Evolutionary conservation across 2,329 filamentous ascomycete genomes (phyloP), one percentile per base, ranked within the genome.

Genomic region (Colletotrichum noveboracense): DNA sequence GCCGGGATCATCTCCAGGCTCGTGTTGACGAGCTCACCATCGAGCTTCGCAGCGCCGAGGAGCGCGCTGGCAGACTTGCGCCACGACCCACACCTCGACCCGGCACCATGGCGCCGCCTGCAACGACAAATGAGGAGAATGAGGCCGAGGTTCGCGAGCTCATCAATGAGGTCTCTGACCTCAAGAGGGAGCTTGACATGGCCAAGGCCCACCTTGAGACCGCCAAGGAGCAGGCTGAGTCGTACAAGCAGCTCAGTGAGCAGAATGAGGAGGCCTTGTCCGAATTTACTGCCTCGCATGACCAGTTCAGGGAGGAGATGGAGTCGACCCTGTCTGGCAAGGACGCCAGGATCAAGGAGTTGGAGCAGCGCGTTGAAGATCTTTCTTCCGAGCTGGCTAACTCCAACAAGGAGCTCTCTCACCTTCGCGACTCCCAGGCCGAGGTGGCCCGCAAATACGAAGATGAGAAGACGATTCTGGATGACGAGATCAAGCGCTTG

Each of bases 231-330:
- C 94, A 98, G 81, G 93, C 93, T 55, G 95, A 98, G 81, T 93
- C 95, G 79, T 98, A 97, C 88, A 96, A 95, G 84, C 91, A 93
- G 66, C 95, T 98, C 79, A 96, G 95, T 79, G 95, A 97, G 84
- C 89, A 92, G 36, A 93, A 95, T 3, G 97, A 99, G 83, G 96
- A 98, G 79, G 94, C 96, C 66, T 89, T 98, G 18, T 91, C 95
- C 78, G 94, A 93, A 74, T 88, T 97, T 70, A 94, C 93, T 65
- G 92, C 94, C 43, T 94, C 95, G 0, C 93, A 97, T 76, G 96
- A 98, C 62, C 92, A 97, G 81, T 98, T 96, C 83, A 92, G 93
- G n/a, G 92, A 96, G 79, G 95, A 98, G 80, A 95, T 95, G 83
- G 96, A 98, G 79, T 86, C 88, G 14, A 86, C 94, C 16, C 87